Base-by-base conservation (phyloP, 495 filamentous ascomycete species). In the Aspergillus biplanus region DNA sequence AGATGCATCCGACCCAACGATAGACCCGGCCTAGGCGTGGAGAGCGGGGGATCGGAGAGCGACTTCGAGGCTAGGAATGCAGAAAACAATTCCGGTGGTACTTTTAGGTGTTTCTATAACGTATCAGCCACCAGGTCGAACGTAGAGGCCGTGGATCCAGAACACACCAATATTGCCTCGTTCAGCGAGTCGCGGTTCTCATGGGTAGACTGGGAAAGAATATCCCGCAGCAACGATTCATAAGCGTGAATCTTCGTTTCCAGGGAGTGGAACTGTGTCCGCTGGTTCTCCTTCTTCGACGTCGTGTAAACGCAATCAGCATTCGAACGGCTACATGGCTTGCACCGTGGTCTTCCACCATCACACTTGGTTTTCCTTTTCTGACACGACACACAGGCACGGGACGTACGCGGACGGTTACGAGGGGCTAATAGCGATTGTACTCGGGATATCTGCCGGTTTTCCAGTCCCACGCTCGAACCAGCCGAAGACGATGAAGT, bases 301-400 rank as follows among this genome's bases (percentile, higher is more conserved):
- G 33, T 39, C 0, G 59, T 53, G 31, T 66, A 71, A 33, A 37
- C 44, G 39, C 69, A 71, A n/a, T 33, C 52, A 18, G 63, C 33
- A 11, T 52, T 52, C 1, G 62, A 27, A 0, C 57, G 61, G 8
- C 9, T 33, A 35, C 66, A 71, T 16, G 53, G 63, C 27, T 35
- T 16, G 33, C 69, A 71, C 37, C 42, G 61, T 7, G 78, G 80
- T 9, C 63, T 67, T 16, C 57, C 42, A 44, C 75, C 75, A 61
- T 80, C 72, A 66, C 77, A 79, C 69, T 77, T 79, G 3, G 73
- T 70, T 56, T 81, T 82, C 9, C 70, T 63, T 33, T 74, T 64
- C 11, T 76, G 70, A 52, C 80, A 82, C 6, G 75, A 67, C 7
- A 66, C 66, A 59, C 80, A 82, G 4, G 78, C 80, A 16, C 85